Evolutionary conservation across 495 filamentous ascomycete genomes (phyloP).

Genomic region (Annulohypoxylon nitens): DNA sequence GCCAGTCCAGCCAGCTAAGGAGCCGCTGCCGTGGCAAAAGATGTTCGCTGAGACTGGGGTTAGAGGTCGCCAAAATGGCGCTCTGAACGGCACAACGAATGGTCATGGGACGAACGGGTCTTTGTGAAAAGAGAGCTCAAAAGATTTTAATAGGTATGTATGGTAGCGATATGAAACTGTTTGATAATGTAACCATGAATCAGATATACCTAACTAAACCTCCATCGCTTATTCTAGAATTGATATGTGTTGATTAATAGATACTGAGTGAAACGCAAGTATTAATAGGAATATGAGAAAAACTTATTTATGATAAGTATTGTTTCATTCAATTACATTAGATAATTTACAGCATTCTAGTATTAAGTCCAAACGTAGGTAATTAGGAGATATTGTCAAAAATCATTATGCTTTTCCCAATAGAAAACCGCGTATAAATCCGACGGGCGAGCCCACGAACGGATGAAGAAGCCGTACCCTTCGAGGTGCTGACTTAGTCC

Average conservation of each 20-base stretch:
- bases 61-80: slow-evolving; percentile 11
- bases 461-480: slow-evolving; percentile 18
- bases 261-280: not conserved
- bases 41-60: slow-evolving; percentile 27
- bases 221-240: too few species aligned
- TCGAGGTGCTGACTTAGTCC: slow-evolving; percentile 9
- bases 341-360: slow-evolving; percentile 6
- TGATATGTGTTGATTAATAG: not conserved
- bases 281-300: not conserved
- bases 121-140: slow-evolving; percentile 5
- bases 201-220: too few species aligned
- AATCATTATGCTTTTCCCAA: slow-evolving; percentile 32
- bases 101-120: slow-evolving; percentile 34
- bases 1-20: slow-evolving; percentile 55
- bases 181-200: not conserved
- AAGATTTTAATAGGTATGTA: not conserved
- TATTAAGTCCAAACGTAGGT: not conserved
- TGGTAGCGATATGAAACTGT: not conserved
- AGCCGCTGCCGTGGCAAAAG: slow-evolving; percentile 61
- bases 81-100: slow-evolving; percentile 30
- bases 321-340: slow-evolving; percentile 2
- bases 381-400: not conserved
- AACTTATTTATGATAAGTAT: not conserved
- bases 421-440: slow-evolving; percentile 35
- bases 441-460: slow-evolving; percentile 28